These are phyloP conservation scores for Solanum chacoense DNA, from an alignment of 305 asterid species.

Conservation along the genomic window DNA sequence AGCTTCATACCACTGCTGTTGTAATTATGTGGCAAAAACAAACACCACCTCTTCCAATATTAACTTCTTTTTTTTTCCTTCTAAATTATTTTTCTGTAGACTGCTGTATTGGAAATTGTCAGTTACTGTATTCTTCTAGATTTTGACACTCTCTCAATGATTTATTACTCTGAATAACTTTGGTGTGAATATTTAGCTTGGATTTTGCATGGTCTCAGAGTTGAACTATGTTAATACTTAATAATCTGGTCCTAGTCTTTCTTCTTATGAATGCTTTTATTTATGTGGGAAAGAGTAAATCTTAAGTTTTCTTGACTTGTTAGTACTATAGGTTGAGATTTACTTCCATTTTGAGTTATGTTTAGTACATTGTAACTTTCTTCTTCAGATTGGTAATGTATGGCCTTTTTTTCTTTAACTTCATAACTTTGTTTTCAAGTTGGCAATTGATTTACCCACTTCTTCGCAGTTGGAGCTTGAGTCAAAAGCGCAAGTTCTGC, in stretches of 20 bases:
- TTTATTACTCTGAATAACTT: background rate
- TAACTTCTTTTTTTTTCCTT: background rate
- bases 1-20: background rate
- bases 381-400: background rate
- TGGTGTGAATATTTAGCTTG: background rate
- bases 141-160: background rate
- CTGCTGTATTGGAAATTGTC: background rate
- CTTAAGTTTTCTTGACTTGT: background rate
- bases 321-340: background rate
- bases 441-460: background rate
- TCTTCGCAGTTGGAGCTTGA: conserved; percentile 61
- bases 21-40: background rate
- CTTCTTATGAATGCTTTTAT: background rate
- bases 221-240: background rate
- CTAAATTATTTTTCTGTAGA: background rate
- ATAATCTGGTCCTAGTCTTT: background rate
- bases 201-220: background rate
- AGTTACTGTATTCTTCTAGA: background rate
- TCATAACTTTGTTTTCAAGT: background rate
- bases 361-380: background rate
- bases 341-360: background rate
- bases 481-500: conserved; percentile 60
- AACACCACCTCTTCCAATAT: background rate
- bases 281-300: background rate
- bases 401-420: background rate